A percentile compares a stretch with the other conserved stretches of the same genome.
Conservation (phyloP, 1,284 basidiomycete genomes). For the Cutaneotrichosporon dermatis region DNA sequence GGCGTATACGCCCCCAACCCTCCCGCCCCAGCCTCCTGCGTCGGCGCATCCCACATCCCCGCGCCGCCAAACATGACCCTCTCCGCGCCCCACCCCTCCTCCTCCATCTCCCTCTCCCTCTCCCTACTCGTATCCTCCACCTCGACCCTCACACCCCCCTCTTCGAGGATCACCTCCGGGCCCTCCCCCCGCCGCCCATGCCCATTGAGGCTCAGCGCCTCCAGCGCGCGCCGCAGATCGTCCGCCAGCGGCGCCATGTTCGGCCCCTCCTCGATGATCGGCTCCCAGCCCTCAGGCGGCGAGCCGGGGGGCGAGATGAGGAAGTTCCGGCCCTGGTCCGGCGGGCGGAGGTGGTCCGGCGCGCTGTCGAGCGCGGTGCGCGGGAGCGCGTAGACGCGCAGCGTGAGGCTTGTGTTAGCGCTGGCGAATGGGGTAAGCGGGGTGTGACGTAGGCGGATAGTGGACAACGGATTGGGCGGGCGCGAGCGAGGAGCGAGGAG, state of each 20-base stretch:
- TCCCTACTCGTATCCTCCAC: slow-evolving; percentile 39
- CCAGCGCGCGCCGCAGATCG: slow-evolving; percentile 76
- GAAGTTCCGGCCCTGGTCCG: slow-evolving; percentile 83
- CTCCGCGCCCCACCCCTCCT: slow-evolving; percentile 16
- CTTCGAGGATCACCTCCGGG: slow-evolving; percentile 40
- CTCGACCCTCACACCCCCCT: slow-evolving; percentile 40
- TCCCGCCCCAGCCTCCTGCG: neutral
- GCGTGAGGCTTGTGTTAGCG: slow-evolving; percentile 50
- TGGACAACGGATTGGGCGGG: too few species aligned
- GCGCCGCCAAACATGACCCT: neutral
- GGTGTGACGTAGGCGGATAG: too few species aligned
- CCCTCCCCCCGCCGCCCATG: slow-evolving; percentile 18
- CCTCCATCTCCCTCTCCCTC: slow-evolving; percentile 12
- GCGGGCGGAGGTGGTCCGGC: slow-evolving; percentile 62
- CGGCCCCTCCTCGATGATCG: slow-evolving; percentile 83
- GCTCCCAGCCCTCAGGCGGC: slow-evolving; percentile 96
- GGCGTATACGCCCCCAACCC: slow-evolving; percentile 20
- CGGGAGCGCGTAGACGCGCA: slow-evolving; percentile 76
- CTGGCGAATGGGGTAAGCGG: too few species aligned
- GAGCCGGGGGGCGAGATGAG: slow-evolving; percentile 97
- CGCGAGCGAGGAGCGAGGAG: too few species aligned
- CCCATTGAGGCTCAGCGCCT: slow-evolving; percentile 46
- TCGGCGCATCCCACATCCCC: slow-evolving; percentile 3
- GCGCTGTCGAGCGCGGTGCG: slow-evolving; percentile 56
- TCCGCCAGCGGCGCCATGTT: slow-evolving; percentile 81